Conservation (phyloP, 257 asterid genomes). For the Nicotiana otophora region DNA sequence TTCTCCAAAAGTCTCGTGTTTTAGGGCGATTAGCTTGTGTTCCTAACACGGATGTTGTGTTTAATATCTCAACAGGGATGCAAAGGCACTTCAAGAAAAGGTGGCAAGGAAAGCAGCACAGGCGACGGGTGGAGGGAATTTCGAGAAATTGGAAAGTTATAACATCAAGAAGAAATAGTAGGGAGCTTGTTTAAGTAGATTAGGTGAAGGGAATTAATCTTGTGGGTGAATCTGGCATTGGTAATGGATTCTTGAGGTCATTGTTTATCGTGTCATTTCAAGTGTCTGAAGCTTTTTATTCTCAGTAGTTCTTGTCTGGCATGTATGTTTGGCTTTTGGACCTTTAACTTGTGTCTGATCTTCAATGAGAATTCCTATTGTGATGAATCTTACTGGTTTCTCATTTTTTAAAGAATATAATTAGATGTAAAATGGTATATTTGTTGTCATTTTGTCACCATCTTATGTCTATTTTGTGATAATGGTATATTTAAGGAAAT, state of each 20-base stretch:
- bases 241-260: slow-evolving; percentile 14
- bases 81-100: slow-evolving; percentile 78
- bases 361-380: slow-evolving; percentile 20
- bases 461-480: no score
- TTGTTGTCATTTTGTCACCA: no score
- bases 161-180: slow-evolving; percentile 38
- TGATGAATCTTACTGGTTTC: not conserved
- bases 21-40: not conserved
- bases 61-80: slow-evolving; percentile 44
- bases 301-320: not conserved
- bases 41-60: not conserved
- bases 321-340: slow-evolving; percentile 12
- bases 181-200: not conserved
- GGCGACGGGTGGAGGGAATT: slow-evolving; percentile 25
- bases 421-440: no score
- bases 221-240: slow-evolving; percentile 14
- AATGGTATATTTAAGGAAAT: no score
- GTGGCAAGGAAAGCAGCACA: slow-evolving; percentile 57
- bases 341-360: slow-evolving; percentile 16
- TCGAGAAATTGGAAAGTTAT: slow-evolving; percentile 8
- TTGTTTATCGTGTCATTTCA: slow-evolving; percentile 1
- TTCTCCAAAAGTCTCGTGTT: not conserved
- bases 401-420: no score
- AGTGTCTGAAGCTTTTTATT: slow-evolving; percentile 4
- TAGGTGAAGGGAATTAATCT: not conserved